A percentile compares a stretch with the other conserved stretches of the same genome.
phyloP scores from a whole-genome alignment of 257 asterid genomes.

The Striga asiatica region DNA sequence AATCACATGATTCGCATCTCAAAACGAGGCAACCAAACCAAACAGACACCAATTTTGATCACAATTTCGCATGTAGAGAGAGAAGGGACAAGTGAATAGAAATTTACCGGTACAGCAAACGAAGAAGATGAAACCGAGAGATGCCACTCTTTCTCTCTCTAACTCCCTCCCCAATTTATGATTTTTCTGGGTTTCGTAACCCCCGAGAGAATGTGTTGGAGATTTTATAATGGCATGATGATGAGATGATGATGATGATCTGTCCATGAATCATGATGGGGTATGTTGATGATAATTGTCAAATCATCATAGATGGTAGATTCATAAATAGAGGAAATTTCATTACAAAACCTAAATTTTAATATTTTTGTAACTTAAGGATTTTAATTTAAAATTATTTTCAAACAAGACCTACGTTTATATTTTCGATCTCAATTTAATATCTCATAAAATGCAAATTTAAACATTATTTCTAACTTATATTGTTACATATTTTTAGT shows the following conservation, averaged over 20 bases:
- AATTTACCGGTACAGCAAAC: conserved; percentile 36
- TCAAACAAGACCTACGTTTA: no score
- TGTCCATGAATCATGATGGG: not conserved
- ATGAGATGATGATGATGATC: conserved; percentile 16
- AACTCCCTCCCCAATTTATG: conserved; percentile 17
- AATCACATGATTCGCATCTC: conserved; percentile 17
- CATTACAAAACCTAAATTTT: no score
- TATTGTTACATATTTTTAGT: no score
- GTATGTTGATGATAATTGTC: no score
- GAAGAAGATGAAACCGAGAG: conserved; percentile 36
- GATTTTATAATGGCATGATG: conserved; percentile 13
- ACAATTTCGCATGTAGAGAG: not conserved
- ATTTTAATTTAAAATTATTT: no score
- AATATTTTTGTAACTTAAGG: no score
- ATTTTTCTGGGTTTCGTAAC: conserved; percentile 7
- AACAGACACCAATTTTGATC: no score
- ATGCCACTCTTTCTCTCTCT: conserved; percentile 38
- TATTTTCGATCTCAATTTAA: no score
- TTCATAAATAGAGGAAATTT: no score
- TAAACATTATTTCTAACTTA: no score
- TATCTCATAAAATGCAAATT: no score
- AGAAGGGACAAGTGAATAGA: not conserved
- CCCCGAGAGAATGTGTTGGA: not conserved
- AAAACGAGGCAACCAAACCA: not conserved
- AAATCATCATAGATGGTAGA: no score